A percentile compares a stretch with the other conserved stretches of the same genome.
Conservation (phyloP, 192 early-diverging fungal genomes). For the Coemansia sp. region DNA sequence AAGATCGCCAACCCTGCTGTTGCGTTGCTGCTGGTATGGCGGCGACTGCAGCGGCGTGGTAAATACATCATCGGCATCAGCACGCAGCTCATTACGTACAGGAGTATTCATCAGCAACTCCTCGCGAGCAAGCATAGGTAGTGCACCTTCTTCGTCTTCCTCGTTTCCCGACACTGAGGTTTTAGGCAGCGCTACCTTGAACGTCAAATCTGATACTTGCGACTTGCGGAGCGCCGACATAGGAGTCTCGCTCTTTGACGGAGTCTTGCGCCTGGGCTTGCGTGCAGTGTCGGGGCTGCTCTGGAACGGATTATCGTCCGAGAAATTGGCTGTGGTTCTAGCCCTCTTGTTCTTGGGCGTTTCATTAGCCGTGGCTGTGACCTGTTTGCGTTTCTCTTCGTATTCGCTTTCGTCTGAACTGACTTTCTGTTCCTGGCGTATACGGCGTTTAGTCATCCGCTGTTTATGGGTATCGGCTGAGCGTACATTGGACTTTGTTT, state of each 20-base stretch:
- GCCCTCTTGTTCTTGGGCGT: conserved; percentile 1
- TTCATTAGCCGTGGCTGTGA: not conserved
- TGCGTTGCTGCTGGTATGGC: conserved; percentile 4
- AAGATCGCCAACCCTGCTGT: conserved; percentile 20
- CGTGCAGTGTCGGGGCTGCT: conserved; percentile 43
- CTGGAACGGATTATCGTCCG: conserved; percentile 54
- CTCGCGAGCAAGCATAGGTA: not conserved
- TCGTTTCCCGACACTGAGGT: not conserved
- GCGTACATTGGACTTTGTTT: not conserved
- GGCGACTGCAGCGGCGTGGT: conserved; percentile 7
- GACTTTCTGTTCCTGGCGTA: not conserved
- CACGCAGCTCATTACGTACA: not conserved
- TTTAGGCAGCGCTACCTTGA: conserved; percentile 36
- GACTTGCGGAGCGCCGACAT: conserved; percentile 52
- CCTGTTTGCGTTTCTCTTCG: not conserved
- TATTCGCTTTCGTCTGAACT: conserved; percentile 27
- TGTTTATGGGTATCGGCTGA: not conserved
- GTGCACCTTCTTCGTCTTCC: not conserved
- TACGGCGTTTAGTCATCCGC: not conserved
- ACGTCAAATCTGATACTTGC: conserved; percentile 41
- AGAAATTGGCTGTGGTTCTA: conserved; percentile 26
- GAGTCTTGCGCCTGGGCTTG: conserved; percentile 35
- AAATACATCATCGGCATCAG: conserved; percentile 8
- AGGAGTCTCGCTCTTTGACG: conserved; percentile 20
- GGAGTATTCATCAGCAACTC: not conserved